Conservation (phyloP, 257 asterid species). For the Solanum tarijense region DNA sequence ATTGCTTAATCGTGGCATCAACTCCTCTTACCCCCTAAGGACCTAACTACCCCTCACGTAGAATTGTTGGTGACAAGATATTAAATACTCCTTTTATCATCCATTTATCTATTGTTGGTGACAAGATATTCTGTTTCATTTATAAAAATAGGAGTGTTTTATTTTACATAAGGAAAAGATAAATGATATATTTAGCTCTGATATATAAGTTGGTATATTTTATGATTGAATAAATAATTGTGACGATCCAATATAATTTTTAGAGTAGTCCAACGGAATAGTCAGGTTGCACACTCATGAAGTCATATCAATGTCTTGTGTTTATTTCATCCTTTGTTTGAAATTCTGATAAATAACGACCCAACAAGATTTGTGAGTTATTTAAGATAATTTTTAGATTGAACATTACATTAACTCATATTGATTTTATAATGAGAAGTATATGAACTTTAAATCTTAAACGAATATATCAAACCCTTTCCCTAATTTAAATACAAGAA, state of each 20-base stretch:
- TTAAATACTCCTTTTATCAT: neutral
- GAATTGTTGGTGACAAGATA: constrained; percentile 21
- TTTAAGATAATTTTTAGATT: neutral
- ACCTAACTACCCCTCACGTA: constrained; percentile 5
- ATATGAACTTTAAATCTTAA: fast-evolving
- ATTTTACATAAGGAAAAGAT: neutral
- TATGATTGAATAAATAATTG: neutral
- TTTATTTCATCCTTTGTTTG: neutral
- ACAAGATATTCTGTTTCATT: neutral
- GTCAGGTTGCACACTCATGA: neutral
- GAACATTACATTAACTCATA: neutral
- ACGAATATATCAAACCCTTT: fast-evolving
- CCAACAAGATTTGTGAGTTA: neutral
- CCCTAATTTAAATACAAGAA: neutral
- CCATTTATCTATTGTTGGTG: neutral
- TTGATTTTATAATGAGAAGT: neutral
- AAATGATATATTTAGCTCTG: neutral
- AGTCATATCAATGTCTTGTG: neutral
- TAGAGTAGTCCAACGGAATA: neutral
- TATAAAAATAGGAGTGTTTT: neutral
- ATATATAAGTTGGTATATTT: neutral
- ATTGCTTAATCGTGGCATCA: constrained; percentile 25
- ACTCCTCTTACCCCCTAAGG: neutral
- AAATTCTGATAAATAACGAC: fast-evolving
- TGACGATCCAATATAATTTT: neutral